A percentile compares a stretch with the other conserved stretches of the same genome.
These are phyloP conservation scores for Aspergillus fructus DNA, from an alignment of 2,329 filamentous ascomycete genomes.

Conservation along the genomic window DNA sequence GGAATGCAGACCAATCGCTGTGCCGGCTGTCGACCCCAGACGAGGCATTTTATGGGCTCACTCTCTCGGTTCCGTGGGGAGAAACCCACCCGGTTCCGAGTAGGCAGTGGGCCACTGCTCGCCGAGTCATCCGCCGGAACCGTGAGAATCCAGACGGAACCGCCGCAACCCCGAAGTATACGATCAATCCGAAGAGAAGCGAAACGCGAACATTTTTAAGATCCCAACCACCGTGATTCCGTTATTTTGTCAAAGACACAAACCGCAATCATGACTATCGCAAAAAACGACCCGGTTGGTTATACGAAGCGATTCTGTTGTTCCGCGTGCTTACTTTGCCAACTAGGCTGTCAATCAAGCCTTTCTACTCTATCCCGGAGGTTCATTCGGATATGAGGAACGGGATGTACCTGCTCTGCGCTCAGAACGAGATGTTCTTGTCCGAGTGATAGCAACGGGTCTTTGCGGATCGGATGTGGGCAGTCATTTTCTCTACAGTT, in stretches of 20 bases:
- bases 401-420: constrained; percentile 19
- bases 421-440: constrained; percentile 65
- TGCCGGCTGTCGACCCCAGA: not conserved
- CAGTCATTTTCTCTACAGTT: too few species aligned
- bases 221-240: not conserved
- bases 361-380: constrained; percentile 22
- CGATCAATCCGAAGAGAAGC: too few species aligned
- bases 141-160: not conserved
- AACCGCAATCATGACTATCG: not conserved
- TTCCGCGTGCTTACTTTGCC: not conserved
- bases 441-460: constrained; percentile 76
- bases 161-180: too few species aligned
- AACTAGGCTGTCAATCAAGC: constrained; percentile 6
- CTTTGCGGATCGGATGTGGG: constrained; percentile 78
- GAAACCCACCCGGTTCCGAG: not conserved
- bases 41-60: not conserved
- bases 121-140: not conserved
- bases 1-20: not conserved
- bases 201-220: not conserved
- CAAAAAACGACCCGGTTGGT: not conserved
- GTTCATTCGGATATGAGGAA: constrained; percentile 23
- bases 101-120: not conserved
- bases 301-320: not conserved
- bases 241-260: not conserved
- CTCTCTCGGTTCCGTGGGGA: too few species aligned